These are phyloP conservation scores for Sarcocystis neurona DNA, from an alignment of 169 alveolate species.

Conservation along the genomic window DNA sequence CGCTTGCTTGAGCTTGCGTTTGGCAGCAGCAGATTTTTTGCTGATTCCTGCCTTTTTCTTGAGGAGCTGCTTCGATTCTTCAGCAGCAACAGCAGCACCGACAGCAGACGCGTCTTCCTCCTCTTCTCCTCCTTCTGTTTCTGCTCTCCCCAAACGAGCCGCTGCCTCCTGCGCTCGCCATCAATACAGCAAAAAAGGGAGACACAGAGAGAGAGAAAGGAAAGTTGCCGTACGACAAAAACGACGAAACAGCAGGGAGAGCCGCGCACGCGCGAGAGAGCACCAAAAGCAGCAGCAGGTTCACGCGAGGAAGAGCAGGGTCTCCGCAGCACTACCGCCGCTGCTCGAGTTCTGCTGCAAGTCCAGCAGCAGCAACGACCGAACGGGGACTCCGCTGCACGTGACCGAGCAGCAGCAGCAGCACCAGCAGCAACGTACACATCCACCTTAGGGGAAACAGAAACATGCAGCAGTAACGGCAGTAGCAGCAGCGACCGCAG, in stretches of 20 bases:
- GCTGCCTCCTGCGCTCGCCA: conserved; percentile 8
- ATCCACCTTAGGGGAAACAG: no score
- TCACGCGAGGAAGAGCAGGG: not conserved
- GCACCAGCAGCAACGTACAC: no score
- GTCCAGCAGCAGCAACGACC: no score
- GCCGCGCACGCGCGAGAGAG: not conserved
- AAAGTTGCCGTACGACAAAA: not conserved
- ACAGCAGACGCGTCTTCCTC: conserved; percentile 44
- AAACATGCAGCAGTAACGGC: no score
- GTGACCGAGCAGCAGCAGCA: no score
- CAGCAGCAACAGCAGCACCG: conserved; percentile 51
- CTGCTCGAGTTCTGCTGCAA: no score
- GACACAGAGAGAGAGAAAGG: not conserved
- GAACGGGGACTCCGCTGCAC: no score
- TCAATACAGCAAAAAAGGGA: no score
- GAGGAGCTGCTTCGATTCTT: conserved; percentile 31
- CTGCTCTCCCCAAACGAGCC: not conserved
- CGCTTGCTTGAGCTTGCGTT: conserved; percentile 25
- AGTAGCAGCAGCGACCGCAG: no score
- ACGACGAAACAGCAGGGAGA: not conserved
- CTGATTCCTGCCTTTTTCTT: conserved; percentile 1
- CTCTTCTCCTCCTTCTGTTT: not conserved
- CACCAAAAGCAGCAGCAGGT: not conserved
- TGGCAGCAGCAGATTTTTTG: conserved; percentile 44
- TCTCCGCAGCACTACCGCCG: no score